phyloP scores from a whole-genome alignment of 1,284 basidiomycete genomes.

The Phlebopus sp. region DNA sequence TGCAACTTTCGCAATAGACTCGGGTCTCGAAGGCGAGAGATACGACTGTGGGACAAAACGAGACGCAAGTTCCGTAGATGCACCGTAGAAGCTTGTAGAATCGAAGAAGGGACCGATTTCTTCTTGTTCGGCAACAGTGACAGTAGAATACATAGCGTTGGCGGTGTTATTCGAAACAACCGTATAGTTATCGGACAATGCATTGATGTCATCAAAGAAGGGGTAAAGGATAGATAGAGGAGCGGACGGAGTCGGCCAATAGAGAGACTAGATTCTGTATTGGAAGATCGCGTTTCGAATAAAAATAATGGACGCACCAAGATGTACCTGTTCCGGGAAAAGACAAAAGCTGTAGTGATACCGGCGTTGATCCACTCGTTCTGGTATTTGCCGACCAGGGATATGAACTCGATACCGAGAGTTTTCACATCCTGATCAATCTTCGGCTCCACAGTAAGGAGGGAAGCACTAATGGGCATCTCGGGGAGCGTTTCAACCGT shows the following conservation, averaged over 20 bases:
- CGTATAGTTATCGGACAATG: conserved; percentile 1
- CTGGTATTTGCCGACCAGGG: conserved; percentile 8
- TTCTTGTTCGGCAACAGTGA: conserved; percentile 2
- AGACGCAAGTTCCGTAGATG: conserved; percentile 3
- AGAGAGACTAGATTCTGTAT: conserved; percentile 1
- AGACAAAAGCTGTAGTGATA: conserved; percentile 1
- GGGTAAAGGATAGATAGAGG: conserved; percentile 5
- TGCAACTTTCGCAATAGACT: conserved; percentile 3
- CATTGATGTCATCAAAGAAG: conserved; percentile 2
- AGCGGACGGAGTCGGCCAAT: neutral
- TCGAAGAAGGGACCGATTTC: conserved; percentile 8
- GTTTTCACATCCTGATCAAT: conserved; percentile 1
- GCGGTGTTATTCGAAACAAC: conserved; percentile 6
- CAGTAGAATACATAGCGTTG: conserved; percentile 3
- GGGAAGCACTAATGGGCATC: conserved; percentile 1
- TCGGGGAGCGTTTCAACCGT: conserved; percentile 4
- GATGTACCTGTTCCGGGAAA: neutral
- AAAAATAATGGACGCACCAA: neutral
- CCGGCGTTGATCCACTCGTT: conserved; percentile 5
- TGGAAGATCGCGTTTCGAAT: neutral
- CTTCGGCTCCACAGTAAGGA: conserved; percentile 4
- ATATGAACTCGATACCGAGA: conserved; percentile 6
- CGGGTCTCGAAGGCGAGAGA: neutral
- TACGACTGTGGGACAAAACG: conserved; percentile 6
- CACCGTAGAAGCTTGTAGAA: neutral